Evolutionary conservation across 306 rosid species (phyloP).

Genomic region (Prinsepia uniflora): DNA sequence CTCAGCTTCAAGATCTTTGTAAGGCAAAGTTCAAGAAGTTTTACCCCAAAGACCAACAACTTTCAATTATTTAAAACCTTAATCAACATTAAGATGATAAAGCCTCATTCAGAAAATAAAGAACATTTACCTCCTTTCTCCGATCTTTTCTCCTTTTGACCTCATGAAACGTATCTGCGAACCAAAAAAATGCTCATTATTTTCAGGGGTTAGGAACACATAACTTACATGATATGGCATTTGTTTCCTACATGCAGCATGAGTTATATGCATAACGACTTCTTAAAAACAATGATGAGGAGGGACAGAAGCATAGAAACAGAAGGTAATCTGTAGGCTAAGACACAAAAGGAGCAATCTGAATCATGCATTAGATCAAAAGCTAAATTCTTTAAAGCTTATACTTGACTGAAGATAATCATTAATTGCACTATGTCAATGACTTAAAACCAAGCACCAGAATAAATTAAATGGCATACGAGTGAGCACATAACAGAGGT

Average conservation of each 20-base stretch:
- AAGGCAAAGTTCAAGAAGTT: background rate
- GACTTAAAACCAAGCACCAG: background rate
- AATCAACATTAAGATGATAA: background rate
- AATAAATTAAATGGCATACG: background rate
- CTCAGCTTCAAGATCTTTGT: background rate
- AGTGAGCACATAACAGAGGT: background rate
- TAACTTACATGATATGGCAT: background rate
- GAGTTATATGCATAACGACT: background rate
- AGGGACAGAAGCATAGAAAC: background rate
- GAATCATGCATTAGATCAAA: background rate
- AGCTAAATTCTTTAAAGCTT: background rate
- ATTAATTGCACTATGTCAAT: background rate
- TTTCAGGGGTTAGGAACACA: constrained; percentile 10
- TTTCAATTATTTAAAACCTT: background rate
- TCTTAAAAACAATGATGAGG: background rate
- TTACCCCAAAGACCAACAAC: background rate
- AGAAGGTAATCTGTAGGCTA: background rate
- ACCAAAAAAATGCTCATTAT: constrained; percentile 13
- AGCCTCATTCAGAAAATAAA: background rate
- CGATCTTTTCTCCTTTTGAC: constrained; percentile 64
- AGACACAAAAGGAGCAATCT: background rate
- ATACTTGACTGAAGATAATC: background rate
- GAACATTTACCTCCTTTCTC: constrained; percentile 58
- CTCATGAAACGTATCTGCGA: constrained; percentile 84
- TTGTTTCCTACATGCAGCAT: background rate